Base-by-base conservation (phyloP, 345 rosid genomes). In the Cardamine occulta region DNA sequence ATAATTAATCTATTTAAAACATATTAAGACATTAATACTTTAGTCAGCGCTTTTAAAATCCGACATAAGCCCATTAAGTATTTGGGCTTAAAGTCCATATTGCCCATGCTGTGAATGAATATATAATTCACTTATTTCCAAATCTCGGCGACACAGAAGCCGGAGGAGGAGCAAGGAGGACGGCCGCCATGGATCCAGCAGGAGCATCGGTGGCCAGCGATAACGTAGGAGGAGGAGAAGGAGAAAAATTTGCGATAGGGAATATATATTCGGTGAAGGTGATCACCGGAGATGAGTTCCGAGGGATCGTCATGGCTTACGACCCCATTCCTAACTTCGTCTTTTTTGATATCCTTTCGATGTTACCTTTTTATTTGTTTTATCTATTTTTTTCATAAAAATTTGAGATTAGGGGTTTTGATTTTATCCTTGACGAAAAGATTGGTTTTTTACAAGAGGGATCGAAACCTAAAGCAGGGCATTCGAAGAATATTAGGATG, bases 241-340 rank as follows among this genome's bases (percentile, higher is more conserved):
- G 82, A 68, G 99, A 92, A 31, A 96, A 95, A 35, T 88, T 90
- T 76, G 82, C 91, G 3, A 89, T 89, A 73, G 99, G 99, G 21
- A 89, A 96, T 90, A 80, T 87, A 63, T 96, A 92, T 64, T 87
- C 90, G 44, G 84, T 95, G 70, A 90, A 88, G 77, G 91, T 97
- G 70, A 87, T 86, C 58, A 75, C 90, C 47, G 99, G 99, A n/a
- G 99, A 95, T 67, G 97, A 88, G 76, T 95, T 92, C 86, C 80
- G 90, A 56, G 99, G 86, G 69, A 96, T 89, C 79, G 88, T 95
- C 85, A 81, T 95, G 76, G 86, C 96, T 81, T 95, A 85, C 80
- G 99, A 92, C 80, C 90, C 93, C 65, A 77, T 83, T 64, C 89
- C 97, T 82, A 95, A 95, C 97, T 85, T 92, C 81, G 90, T 95